Evolutionary conservation across 768 basidiomycete species (phyloP).

Genomic region (Exidia glandulosa): DNA sequence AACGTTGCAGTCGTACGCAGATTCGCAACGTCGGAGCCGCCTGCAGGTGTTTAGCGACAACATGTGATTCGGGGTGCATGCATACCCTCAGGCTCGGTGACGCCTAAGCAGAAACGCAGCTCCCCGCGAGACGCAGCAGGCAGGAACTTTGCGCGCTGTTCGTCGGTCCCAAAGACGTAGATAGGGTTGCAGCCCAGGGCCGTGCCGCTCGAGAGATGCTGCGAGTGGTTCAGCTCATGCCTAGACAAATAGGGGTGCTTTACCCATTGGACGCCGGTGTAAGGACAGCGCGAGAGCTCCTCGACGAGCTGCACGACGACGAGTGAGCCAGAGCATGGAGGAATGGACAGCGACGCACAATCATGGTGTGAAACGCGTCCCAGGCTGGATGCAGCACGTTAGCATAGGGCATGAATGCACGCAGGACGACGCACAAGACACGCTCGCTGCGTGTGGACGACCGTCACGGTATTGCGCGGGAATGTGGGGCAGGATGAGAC

Average conservation of each 20-base stretch:
- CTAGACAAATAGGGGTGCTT: not conserved
- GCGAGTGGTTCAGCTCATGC: not conserved
- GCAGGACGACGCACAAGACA: not conserved
- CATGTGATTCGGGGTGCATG: not conserved
- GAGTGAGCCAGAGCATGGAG: not conserved
- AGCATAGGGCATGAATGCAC: not conserved
- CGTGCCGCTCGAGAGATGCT: not conserved
- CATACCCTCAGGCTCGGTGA: slow-evolving; percentile 10
- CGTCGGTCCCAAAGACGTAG: slow-evolving; percentile 7
- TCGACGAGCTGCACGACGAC: slow-evolving; percentile 1
- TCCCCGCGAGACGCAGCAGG: slow-evolving; percentile 3
- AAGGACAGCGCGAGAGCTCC: slow-evolving; percentile 4
- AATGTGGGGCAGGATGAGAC: slow-evolving; percentile 3
- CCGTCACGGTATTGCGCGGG: slow-evolving; percentile 5
- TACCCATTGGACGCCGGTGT: slow-evolving; percentile 6
- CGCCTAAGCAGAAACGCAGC: slow-evolving; percentile 7
- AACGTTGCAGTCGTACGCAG: slow-evolving; percentile 6
- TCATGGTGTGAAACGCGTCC: slow-evolving; percentile 8
- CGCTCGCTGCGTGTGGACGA: not conserved
- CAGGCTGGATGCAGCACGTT: not conserved
- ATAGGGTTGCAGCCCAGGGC: slow-evolving; percentile 6
- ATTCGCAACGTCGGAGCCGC: slow-evolving; percentile 9
- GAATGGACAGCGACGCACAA: not conserved
- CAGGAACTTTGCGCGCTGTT: slow-evolving; percentile 3
- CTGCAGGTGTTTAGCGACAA: not conserved